phyloP scores from a whole-genome alignment of 2,329 filamentous ascomycete species.

The Teratosphaeria epicoccoides region DNA sequence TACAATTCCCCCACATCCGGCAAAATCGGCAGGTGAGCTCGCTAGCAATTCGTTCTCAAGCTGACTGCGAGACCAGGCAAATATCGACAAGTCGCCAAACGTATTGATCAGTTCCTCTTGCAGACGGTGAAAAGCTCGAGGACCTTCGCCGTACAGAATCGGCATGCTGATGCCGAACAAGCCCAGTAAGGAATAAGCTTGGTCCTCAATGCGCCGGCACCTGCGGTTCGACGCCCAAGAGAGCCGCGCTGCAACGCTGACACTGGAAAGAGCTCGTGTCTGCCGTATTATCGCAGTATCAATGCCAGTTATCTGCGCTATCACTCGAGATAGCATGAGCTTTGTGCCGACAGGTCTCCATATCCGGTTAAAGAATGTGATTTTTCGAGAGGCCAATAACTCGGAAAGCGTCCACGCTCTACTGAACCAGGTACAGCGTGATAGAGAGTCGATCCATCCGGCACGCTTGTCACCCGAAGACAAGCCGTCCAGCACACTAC shows the following conservation, averaged over 20 bases:
- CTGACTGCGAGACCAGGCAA: constrained; percentile 10
- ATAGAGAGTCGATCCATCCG: constrained; percentile 1
- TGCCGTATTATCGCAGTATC: not conserved
- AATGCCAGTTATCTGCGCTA: constrained; percentile 5
- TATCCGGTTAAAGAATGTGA: constrained; percentile 4
- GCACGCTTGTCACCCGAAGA: not conserved
- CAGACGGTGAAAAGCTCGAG: constrained; percentile 13
- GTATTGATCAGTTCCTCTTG: constrained; percentile 16
- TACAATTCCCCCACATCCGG: not conserved
- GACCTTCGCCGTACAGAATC: constrained; percentile 15
- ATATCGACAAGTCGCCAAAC: constrained; percentile 15
- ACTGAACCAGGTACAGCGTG: constrained; percentile 6
- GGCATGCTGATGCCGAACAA: constrained; percentile 17
- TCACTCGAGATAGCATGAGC: not conserved
- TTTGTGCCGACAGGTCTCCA: constrained; percentile 3
- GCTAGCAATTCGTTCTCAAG: not conserved
- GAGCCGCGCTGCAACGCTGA: constrained; percentile 9
- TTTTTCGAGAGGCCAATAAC: constrained; percentile 7
- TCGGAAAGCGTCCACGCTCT: constrained; percentile 10
- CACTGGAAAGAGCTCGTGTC: not conserved
- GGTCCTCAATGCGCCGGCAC: constrained; percentile 13
- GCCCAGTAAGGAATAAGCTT: constrained; percentile 14
- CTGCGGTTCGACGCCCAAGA: constrained; percentile 13
- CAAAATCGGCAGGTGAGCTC: not conserved
- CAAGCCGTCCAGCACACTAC: not conserved